Percentiles rank a stretch among this genome's conserved stretches.
phyloP scores from a whole-genome alignment of 495 filamentous ascomycete species.

The Daldinia vernicosa region DNA sequence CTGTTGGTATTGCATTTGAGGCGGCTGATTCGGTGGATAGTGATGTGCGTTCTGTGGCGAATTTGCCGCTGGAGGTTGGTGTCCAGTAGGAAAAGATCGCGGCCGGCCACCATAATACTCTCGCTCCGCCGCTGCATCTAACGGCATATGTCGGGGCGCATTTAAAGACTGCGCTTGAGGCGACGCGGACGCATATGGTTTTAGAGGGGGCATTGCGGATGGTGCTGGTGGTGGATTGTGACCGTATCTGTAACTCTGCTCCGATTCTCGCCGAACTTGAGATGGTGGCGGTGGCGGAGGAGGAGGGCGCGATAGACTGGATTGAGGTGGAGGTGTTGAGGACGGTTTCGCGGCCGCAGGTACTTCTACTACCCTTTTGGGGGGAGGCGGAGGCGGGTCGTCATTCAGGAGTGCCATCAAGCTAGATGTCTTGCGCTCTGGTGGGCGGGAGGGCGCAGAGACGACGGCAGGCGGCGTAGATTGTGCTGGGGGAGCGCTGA shows the following conservation, averaged over 20 bases:
- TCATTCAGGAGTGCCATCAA: slow-evolving; percentile 61
- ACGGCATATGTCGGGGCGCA: slow-evolving; percentile 48
- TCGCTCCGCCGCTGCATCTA: slow-evolving; percentile 48
- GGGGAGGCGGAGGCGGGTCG: slow-evolving; percentile 52
- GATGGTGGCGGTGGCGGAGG: slow-evolving; percentile 47
- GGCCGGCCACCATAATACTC: slow-evolving; percentile 54
- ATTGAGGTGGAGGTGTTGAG: slow-evolving; percentile 57
- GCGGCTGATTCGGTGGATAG: slow-evolving; percentile 48
- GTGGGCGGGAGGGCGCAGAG: slow-evolving; percentile 45
- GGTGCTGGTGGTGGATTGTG: slow-evolving; percentile 48
- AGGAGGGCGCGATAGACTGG: slow-evolving; percentile 50
- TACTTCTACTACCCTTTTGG: slow-evolving; percentile 54
- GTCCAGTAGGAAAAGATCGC: slow-evolving; percentile 48
- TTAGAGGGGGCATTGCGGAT: slow-evolving; percentile 58
- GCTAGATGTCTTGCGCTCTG: slow-evolving; percentile 57
- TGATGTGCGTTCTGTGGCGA: slow-evolving; percentile 54
- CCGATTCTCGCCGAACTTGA: slow-evolving; percentile 45
- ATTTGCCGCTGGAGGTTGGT: slow-evolving; percentile 46
- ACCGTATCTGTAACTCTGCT: slow-evolving; percentile 50
- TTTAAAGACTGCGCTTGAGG: slow-evolving; percentile 52
- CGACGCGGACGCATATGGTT: slow-evolving; percentile 56
- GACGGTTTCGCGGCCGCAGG: slow-evolving; percentile 47
- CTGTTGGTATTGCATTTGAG: slow-evolving; percentile 47
- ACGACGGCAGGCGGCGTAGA: slow-evolving; percentile 45
- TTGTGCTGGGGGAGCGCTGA: slow-evolving; percentile 47